These are phyloP conservation scores for Heimioporus sp. DNA, from an alignment of 768 basidiomycete genomes.

Conservation along the genomic window DNA sequence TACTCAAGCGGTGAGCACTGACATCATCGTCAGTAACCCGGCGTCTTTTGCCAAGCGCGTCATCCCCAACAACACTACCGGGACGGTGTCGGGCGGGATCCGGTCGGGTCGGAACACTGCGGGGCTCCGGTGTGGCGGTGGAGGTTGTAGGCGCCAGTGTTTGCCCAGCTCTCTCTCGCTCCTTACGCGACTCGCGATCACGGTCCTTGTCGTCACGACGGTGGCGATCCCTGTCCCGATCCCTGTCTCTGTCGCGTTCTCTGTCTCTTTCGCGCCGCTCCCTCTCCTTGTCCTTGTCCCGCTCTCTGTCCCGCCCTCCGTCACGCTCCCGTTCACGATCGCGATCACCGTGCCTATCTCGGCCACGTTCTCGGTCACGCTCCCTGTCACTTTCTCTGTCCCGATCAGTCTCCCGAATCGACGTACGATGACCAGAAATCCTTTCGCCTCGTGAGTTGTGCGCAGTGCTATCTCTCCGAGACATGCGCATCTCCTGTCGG, in stretches of 20 bases:
- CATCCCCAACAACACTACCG: slow-evolving; percentile 49
- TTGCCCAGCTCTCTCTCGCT: slow-evolving; percentile 46
- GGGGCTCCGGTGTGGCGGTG: slow-evolving; percentile 45
- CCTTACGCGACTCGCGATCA: slow-evolving; percentile 61
- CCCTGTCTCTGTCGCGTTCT: slow-evolving; percentile 50
- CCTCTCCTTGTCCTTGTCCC: slow-evolving; percentile 41
- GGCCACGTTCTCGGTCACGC: slow-evolving; percentile 46
- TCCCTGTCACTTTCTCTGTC: slow-evolving; percentile 47
- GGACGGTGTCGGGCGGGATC: slow-evolving; percentile 56
- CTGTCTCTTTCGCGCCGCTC: slow-evolving; percentile 41
- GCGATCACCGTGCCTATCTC: slow-evolving; percentile 46
- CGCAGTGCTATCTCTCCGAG: slow-evolving; percentile 44
- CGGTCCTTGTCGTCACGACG: slow-evolving; percentile 63
- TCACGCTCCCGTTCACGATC: slow-evolving; percentile 49
- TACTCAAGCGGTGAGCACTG: slow-evolving; percentile 24
- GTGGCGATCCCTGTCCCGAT: slow-evolving; percentile 44
- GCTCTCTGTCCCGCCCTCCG: slow-evolving; percentile 20
- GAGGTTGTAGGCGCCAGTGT: slow-evolving; percentile 31
- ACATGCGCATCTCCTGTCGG: slow-evolving; percentile 43
- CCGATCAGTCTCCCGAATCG: slow-evolving; percentile 31
- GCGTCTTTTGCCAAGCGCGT: slow-evolving; percentile 70
- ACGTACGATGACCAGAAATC: slow-evolving; percentile 40
- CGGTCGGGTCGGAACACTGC: slow-evolving; percentile 55
- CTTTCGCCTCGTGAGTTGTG: slow-evolving; percentile 54
- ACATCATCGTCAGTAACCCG: slow-evolving; percentile 74